Conservation (phyloP, 2,329 filamentous ascomycete species). For the Pestalotiopsis sp. region DNA sequence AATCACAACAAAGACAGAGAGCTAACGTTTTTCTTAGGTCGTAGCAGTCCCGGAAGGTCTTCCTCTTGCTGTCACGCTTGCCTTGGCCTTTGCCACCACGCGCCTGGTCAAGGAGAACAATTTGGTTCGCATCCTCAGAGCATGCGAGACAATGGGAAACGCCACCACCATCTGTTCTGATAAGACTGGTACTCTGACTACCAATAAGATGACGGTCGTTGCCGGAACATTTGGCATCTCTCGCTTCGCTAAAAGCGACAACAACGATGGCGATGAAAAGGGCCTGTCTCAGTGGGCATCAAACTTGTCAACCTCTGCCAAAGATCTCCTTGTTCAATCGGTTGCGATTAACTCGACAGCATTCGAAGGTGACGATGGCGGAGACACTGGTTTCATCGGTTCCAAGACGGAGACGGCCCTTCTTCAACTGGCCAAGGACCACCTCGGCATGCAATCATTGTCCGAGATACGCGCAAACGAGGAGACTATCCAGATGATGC, state of each 20-base stretch:
- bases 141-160: conserved; percentile 75
- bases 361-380: conserved; percentile 54
- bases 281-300: conserved; percentile 34
- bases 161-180: conserved; percentile 79
- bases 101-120: conserved; percentile 73
- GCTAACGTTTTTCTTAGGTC: conserved; percentile 29
- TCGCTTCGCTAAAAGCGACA: conserved; percentile 30
- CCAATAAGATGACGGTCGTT: conserved; percentile 78
- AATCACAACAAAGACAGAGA: not conserved
- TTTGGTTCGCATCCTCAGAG: conserved; percentile 67
- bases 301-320: conserved; percentile 29
- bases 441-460: conserved; percentile 52
- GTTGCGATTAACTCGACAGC: conserved; percentile 61
- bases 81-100: conserved; percentile 69
- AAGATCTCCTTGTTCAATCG: conserved; percentile 42
- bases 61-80: conserved; percentile 69
- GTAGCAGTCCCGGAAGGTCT: conserved; percentile 72
- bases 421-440: conserved; percentile 51
- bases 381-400: conserved; percentile 50
- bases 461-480: conserved; percentile 49
- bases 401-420: conserved; percentile 62
- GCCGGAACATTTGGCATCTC: conserved; percentile 65
- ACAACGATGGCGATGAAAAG: conserved; percentile 20
- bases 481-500: conserved; percentile 52
- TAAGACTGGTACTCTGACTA: conserved; percentile 76